Percentiles rank a stretch among this genome's conserved stretches.
Conservation (phyloP, 805 yeast species). For the Wilhelminamyces savonicus region DNA sequence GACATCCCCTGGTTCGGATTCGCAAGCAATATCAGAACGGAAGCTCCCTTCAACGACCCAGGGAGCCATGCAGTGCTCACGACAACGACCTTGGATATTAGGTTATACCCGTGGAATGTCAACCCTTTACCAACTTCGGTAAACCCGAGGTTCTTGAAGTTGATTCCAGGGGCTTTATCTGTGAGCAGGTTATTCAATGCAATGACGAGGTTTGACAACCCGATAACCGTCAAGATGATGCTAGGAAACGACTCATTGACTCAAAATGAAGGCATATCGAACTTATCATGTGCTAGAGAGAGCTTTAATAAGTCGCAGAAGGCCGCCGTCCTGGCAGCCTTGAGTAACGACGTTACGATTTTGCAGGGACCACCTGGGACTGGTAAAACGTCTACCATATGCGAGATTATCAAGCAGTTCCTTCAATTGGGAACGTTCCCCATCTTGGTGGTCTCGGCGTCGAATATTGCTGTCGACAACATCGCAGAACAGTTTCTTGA, state of each 20-base stretch:
- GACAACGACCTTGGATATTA: constrained; percentile 39
- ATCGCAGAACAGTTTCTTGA: constrained; percentile 62
- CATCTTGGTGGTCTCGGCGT: constrained; percentile 67
- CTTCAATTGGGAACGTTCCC: constrained; percentile 53
- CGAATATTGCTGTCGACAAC: constrained; percentile 70
- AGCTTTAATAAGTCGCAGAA: constrained; percentile 54
- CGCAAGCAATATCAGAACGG: constrained; percentile 46
- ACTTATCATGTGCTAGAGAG: constrained; percentile 42
- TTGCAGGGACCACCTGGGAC: constrained; percentile 40
- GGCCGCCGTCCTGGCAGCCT: constrained; percentile 44
- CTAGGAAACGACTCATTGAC: constrained; percentile 49
- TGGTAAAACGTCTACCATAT: constrained; percentile 40
- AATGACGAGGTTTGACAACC: constrained; percentile 53
- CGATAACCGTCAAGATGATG: constrained; percentile 45
- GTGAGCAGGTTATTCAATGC: constrained; percentile 59
- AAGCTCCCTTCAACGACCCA: constrained; percentile 17
- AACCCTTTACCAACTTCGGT: constrained; percentile 41
- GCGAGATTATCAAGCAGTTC: constrained; percentile 44
- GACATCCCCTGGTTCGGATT: constrained; percentile 56
- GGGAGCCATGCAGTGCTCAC: constrained; percentile 5
- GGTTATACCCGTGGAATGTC: constrained; percentile 54
- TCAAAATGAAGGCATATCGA: constrained; percentile 53
- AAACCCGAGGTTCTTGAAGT: constrained; percentile 26
- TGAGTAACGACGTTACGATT: constrained; percentile 44
- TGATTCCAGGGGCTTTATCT: constrained; percentile 60